These are phyloP conservation scores for Candida khao-thaluensis DNA, from an alignment of 805 yeast species.

Conservation along the genomic window DNA sequence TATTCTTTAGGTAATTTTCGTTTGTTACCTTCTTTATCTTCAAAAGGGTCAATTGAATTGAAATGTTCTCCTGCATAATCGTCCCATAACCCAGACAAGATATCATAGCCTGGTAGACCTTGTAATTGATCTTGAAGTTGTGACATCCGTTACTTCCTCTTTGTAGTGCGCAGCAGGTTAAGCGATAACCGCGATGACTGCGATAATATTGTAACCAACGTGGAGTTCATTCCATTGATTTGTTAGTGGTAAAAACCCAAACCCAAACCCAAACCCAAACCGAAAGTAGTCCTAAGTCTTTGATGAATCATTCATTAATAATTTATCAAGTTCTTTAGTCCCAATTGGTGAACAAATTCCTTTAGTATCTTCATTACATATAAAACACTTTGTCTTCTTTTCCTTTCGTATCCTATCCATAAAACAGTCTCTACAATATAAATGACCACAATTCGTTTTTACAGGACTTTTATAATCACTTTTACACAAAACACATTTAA, in stretches of 20 bases:
- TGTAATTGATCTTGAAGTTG: constrained; percentile 28
- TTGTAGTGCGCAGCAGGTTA: no score
- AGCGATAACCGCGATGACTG: no score
- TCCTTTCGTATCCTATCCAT: constrained; percentile 41
- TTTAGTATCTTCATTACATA: constrained; percentile 60
- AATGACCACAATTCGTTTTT: constrained; percentile 59
- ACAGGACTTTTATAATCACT: constrained; percentile 55
- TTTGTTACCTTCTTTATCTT: constrained; percentile 57
- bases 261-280: no score
- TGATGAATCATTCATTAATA: no score
- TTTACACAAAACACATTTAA: constrained; percentile 62
- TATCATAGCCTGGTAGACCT: constrained; percentile 57
- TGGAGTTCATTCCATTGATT: no score
- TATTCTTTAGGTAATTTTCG: constrained; percentile 61
- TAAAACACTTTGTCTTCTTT: constrained; percentile 46
- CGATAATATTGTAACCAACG: no score
- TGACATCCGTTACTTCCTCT: constrained; percentile 17
- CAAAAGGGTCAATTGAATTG: constrained; percentile 65
- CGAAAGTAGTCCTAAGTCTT: no score
- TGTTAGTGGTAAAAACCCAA: no score
- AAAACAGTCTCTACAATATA: constrained; percentile 64
- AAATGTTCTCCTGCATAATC: constrained; percentile 66
- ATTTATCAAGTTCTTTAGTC: constrained; percentile 2
- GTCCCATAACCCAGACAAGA: constrained; percentile 57
- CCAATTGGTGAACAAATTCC: constrained; percentile 52